These are phyloP conservation scores for Vishniacozyma victoriae DNA, from an alignment of 768 basidiomycete genomes.

Conservation along the genomic window DNA sequence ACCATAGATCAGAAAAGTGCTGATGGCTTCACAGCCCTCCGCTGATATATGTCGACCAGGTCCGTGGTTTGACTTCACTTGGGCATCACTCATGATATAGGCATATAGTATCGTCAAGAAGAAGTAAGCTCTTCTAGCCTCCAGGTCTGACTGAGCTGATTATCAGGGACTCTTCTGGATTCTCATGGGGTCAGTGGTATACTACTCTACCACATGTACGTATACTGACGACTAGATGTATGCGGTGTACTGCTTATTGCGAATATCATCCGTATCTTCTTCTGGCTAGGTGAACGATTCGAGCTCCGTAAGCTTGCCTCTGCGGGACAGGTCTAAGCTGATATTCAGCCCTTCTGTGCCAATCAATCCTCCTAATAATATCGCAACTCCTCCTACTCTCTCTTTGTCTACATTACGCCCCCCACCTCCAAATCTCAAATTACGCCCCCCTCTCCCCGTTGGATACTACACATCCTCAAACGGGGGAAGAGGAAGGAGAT, in stretches of 20 bases:
- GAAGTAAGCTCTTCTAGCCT: slow-evolving; percentile 24
- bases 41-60: slow-evolving; percentile 44
- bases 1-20: neutral
- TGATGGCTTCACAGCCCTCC: slow-evolving; percentile 30
- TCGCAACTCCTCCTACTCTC: slow-evolving; percentile 46
- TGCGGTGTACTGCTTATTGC: slow-evolving; percentile 44
- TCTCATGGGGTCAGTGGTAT: slow-evolving; percentile 37
- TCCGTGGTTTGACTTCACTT: slow-evolving; percentile 5
- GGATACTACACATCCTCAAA: neutral
- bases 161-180: slow-evolving; percentile 44
- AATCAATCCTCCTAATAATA: slow-evolving; percentile 45
- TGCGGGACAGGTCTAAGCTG: neutral
- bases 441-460: slow-evolving; percentile 25
- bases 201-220: neutral
- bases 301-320: slow-evolving; percentile 35
- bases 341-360: slow-evolving; percentile 41
- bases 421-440: slow-evolving; percentile 3
- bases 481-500: neutral
- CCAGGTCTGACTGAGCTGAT: neutral
- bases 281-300: slow-evolving; percentile 46
- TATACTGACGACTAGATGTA: slow-evolving; percentile 26
- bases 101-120: slow-evolving; percentile 43
- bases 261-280: slow-evolving; percentile 46
- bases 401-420: slow-evolving; percentile 43
- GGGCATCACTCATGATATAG: slow-evolving; percentile 2